phyloP scores from a whole-genome alignment of 192 early-diverging fungal species.

The Backusella australiensis region DNA sequence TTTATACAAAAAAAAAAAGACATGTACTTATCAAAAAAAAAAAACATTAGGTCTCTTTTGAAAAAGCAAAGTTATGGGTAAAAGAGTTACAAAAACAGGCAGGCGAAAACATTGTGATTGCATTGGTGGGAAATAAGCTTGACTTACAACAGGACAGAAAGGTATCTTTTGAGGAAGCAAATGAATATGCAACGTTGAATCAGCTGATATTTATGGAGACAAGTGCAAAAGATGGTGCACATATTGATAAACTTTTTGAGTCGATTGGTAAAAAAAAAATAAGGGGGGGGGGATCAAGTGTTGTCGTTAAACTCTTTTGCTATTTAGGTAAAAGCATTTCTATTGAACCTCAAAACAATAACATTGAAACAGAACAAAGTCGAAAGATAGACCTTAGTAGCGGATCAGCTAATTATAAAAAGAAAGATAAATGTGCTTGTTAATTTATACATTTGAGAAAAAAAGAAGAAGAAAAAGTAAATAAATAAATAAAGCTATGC shows the following conservation, averaged over 20 bases:
- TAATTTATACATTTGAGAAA: conserved; percentile 1
- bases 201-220: conserved; percentile 92
- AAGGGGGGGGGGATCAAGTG: background rate
- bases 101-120: conserved; percentile 96
- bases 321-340: background rate
- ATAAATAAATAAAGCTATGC: background rate
- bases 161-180: conserved; percentile 49
- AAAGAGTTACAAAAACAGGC: conserved; percentile 98
- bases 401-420: background rate
- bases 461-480: background rate
- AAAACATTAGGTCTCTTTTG: conserved; percentile 65
- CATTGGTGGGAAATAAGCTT: conserved; percentile 95
- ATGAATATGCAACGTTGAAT: conserved; percentile 56
- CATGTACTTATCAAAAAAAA: background rate
- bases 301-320: background rate
- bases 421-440: conserved; percentile 1
- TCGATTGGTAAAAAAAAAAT: conserved; percentile 57
- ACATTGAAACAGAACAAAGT: background rate
- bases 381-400: background rate
- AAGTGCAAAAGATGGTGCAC: conserved; percentile 85
- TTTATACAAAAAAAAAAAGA: background rate
- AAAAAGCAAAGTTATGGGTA: conserved; percentile 97
- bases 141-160: conserved; percentile 62
- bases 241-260: conserved; percentile 89
- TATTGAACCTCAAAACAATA: background rate